Conservation (phyloP, 2,329 filamentous ascomycete genomes). For the Cryphonectria japonica region DNA sequence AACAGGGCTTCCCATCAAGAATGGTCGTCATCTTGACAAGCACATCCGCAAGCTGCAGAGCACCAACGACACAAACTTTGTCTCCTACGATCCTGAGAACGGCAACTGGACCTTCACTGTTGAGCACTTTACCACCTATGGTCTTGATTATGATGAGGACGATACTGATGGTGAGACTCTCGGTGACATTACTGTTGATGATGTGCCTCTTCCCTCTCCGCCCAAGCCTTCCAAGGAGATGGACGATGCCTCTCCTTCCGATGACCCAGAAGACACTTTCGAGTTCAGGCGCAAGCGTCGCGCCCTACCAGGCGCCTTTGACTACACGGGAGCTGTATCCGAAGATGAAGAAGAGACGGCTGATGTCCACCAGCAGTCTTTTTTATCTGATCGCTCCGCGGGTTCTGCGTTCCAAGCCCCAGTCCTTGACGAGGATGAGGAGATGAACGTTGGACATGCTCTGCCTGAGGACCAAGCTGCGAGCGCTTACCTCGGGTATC, state of each 20-base stretch:
- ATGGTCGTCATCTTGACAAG: conserved; percentile 71
- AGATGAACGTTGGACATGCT: conserved; percentile 77
- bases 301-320: conserved; percentile 80
- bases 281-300: conserved; percentile 55
- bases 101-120: conserved; percentile 92
- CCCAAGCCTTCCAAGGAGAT: conserved; percentile 15
- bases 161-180: conserved; percentile 65
- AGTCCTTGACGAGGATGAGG: conserved; percentile 64
- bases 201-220: conserved; percentile 33
- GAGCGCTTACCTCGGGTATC: conserved; percentile 74
- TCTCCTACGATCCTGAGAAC: conserved; percentile 76
- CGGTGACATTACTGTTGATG: conserved; percentile 38
- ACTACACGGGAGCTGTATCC: conserved; percentile 59
- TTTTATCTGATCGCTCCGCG: conserved; percentile 92
- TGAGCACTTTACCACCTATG: conserved; percentile 97
- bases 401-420: conserved; percentile 70
- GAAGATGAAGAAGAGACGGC: conserved; percentile 58
- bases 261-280: conserved; percentile 60
- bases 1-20: conserved; percentile 58
- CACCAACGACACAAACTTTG: conserved; percentile 80
- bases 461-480: conserved; percentile 71
- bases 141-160: conserved; percentile 78
- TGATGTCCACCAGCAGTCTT: conserved; percentile 66
- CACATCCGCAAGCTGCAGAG: conserved; percentile 81
- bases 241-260: conserved; percentile 40